Base-by-base conservation (phyloP, 306 rosid genomes). In the Vicia villosa region DNA sequence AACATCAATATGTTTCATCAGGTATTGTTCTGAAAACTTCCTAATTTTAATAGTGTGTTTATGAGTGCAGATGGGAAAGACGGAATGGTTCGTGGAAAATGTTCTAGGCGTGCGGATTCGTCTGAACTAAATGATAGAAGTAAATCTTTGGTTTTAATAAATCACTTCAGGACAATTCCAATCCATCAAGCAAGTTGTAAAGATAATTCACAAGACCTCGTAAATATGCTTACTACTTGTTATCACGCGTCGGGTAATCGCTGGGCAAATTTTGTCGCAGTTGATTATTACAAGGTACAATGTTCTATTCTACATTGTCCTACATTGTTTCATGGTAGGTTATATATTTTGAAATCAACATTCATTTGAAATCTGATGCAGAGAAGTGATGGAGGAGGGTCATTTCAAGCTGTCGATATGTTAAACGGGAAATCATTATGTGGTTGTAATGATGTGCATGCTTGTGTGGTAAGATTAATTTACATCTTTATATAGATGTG, bases 301-400 rank as follows among this genome's bases (percentile, higher is more conserved):
- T 3, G 0, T 56, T 56, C 1, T 24, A n/a, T n/a, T n/a, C n/a
- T n/a, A 9, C 38, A 13, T 13, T 6, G 0, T 56, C 30, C 0
- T 26, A 2, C 38, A 13, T 13, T 26, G 17, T 26, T 26, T 13
- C 22, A 24, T 11, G 0, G 16, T 54, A 54, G 15, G 10, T 14
- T 68, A 75, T 16, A 1, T 15, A 40, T 56, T 1, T 43, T 68
- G 63, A 60, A 4, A 14, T 47, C 4, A 38, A 15, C 3, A 49
- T 4, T 45, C 21, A 63, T 21, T 17, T 64, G 57, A 74, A 5
- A 42, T 57, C 0, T 43, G 16, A 57, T 63, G 36, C 59, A 83
- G 86, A 79, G 81, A 67, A 79, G 86, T 46, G 83, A 72, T 0
- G 79, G 83, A 38, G 79, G 83, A 68, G 86, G 86, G 41, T 66